Conservation (phyloP, 768 basidiomycete genomes). For the Rubroboletus pulcherrimus region DNA sequence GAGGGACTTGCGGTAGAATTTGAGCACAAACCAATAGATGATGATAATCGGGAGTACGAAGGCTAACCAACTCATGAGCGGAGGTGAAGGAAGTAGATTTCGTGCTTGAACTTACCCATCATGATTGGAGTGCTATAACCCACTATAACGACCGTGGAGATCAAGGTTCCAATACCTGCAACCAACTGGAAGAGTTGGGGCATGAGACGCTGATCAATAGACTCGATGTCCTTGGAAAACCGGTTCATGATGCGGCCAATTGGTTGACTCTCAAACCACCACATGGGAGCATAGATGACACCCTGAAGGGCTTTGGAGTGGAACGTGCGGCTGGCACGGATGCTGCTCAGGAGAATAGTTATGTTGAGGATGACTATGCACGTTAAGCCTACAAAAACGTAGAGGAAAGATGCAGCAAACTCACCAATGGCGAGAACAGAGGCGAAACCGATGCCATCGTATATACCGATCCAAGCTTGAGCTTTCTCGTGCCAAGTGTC, state of each 20-base stretch:
- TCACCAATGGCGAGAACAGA: constrained; percentile 19
- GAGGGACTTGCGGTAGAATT: constrained; percentile 45
- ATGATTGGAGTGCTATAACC: constrained; percentile 29
- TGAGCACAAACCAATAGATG: constrained; percentile 40
- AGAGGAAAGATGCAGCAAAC: background rate
- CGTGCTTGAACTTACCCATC: constrained; percentile 33
- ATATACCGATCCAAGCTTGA: constrained; percentile 27
- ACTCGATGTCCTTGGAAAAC: constrained; percentile 40
- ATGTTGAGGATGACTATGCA: constrained; percentile 24
- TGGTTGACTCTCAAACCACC: constrained; percentile 33
- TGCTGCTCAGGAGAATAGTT: constrained; percentile 25
- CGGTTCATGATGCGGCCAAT: constrained; percentile 47
- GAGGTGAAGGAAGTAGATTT: background rate
- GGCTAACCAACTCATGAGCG: constrained; percentile 21
- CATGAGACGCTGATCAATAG: constrained; percentile 37
- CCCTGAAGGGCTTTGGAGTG: constrained; percentile 23
- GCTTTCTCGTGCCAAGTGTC: constrained; percentile 24
- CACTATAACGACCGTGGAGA: constrained; percentile 24
- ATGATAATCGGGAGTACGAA: constrained; percentile 25
- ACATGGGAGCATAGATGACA: constrained; percentile 25
- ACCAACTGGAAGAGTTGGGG: constrained; percentile 29
- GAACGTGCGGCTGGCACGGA: constrained; percentile 26
- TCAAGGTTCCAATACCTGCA: constrained; percentile 21
- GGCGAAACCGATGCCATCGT: constrained; percentile 24
- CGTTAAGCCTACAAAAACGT: background rate